Conservation (phyloP, 202 grass and related monocot species). For the Schoenoplectus tabernaemontani region DNA sequence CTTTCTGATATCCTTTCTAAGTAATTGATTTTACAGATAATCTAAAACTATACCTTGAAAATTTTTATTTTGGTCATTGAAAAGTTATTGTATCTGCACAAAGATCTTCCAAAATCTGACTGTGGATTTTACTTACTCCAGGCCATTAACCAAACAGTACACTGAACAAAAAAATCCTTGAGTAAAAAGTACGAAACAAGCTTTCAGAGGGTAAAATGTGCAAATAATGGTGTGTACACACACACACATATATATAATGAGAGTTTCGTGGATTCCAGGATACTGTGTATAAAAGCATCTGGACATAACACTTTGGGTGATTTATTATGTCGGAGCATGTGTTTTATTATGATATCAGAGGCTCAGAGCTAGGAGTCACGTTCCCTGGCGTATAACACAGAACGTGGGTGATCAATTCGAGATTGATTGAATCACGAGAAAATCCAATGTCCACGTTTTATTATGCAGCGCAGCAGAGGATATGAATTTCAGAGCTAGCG, state of each 20-base stretch:
- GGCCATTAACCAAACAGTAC: not conserved
- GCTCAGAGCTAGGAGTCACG: too few relatives aligned
- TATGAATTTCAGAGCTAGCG: not conserved
- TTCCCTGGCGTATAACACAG: too few relatives aligned
- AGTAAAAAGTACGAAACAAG: not conserved
- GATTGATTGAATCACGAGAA: too few relatives aligned
- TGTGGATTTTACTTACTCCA: too few relatives aligned
- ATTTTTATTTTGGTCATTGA: not conserved
- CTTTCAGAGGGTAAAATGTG: not conserved
- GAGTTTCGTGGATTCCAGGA: not conserved
- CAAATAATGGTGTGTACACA: not conserved
- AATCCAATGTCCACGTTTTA: too few relatives aligned
- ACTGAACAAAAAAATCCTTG: not conserved
- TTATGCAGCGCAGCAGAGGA: too few relatives aligned
- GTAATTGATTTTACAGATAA: not conserved
- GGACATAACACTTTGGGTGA: not conserved
- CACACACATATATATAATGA: too few relatives aligned
- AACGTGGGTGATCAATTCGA: too few relatives aligned
- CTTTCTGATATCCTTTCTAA: not conserved
- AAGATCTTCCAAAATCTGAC: not conserved
- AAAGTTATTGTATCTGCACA: not conserved
- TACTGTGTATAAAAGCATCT: not conserved
- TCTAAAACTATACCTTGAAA: not conserved
- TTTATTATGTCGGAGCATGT: conserved; percentile 4
- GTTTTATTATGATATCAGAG: not conserved